Conservation (phyloP, 2,329 filamentous ascomycete species). For the Neoarthrinium moseri region DNA sequence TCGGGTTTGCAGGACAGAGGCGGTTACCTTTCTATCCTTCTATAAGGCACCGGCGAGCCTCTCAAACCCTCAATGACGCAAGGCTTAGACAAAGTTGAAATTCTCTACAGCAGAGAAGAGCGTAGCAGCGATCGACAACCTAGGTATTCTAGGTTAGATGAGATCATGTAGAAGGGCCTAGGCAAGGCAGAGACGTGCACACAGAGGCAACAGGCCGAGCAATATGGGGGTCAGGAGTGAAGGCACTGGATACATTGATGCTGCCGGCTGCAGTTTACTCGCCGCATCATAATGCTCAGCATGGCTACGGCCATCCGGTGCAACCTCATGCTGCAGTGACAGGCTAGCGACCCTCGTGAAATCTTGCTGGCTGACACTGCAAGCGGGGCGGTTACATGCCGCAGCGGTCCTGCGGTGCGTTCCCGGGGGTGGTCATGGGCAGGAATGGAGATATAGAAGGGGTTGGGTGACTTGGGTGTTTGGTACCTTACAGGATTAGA, state of each 20-base stretch:
- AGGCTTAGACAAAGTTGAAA: not conserved
- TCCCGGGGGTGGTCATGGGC: too few relatives aligned
- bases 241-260: not conserved
- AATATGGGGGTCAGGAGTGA: not conserved
- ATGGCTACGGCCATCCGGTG: not conserved
- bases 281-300: not conserved
- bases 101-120: not conserved
- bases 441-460: too few relatives aligned
- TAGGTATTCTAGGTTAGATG: not conserved
- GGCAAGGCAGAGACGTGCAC: not conserved
- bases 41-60: not conserved
- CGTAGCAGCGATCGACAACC: too few relatives aligned
- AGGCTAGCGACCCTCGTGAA: too few relatives aligned
- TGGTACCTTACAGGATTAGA: too few relatives aligned
- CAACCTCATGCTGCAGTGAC: not conserved
- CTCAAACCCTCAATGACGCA: not conserved
- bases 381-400: too few relatives aligned
- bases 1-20: not conserved
- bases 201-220: not conserved
- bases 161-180: constrained; percentile 1
- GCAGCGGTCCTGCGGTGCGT: too few relatives aligned
- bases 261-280: not conserved
- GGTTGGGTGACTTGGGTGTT: too few relatives aligned
- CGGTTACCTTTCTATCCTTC: not conserved
- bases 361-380: too few relatives aligned